Evolutionary conservation across 78 protist species (phyloP).

Genomic region (Tieghemostelium lacteum): DNA sequence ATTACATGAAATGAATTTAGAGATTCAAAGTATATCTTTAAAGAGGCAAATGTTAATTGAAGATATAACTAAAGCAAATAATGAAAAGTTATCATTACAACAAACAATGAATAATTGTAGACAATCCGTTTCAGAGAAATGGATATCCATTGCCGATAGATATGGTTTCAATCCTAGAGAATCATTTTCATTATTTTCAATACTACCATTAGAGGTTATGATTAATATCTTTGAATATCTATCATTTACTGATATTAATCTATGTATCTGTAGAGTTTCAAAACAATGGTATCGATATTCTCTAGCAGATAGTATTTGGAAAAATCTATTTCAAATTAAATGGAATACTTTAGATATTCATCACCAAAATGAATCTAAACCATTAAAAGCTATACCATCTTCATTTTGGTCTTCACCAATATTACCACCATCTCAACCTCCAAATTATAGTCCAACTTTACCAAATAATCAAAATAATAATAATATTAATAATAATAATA

Average conservation of each 20-base stretch:
- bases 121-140: constrained; percentile 2
- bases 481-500: not conserved
- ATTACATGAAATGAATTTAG: not conserved
- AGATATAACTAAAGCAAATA: not conserved
- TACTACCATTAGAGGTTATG: constrained; percentile 40
- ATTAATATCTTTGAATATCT: constrained; percentile 34
- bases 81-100: not conserved
- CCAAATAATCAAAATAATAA: too few species aligned
- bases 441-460: not conserved
- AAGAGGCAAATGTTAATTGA: not conserved
- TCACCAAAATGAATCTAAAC: constrained; percentile 35
- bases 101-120: not conserved
- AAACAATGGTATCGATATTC: constrained; percentile 45
- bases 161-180: not conserved
- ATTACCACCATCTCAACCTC: constrained; percentile 7
- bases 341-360: constrained; percentile 34
- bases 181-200: constrained; percentile 21
- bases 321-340: constrained; percentile 11
- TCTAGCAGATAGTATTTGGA: constrained; percentile 43
- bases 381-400: constrained; percentile 13
- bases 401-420: constrained; percentile 26
- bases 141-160: constrained; percentile 17
- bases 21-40: not conserved
- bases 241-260: constrained; percentile 26
- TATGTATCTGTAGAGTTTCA: constrained; percentile 21